phyloP scores from a whole-genome alignment of 768 basidiomycete genomes.

The Lactarius hatsudake region DNA sequence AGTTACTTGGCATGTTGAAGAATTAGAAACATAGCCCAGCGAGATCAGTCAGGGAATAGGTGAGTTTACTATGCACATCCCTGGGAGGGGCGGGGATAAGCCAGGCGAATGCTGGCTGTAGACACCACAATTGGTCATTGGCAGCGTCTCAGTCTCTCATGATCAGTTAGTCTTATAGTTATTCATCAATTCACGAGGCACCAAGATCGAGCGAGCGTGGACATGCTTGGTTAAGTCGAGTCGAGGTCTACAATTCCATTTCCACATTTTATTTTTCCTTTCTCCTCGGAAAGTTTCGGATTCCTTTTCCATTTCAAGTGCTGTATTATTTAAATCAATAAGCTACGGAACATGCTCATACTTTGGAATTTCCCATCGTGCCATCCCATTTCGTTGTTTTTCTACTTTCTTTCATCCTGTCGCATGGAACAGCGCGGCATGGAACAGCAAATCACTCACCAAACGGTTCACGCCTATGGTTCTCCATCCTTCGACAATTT shows the following conservation, averaged over 20 bases:
- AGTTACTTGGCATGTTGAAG: not conserved
- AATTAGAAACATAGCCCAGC: not conserved
- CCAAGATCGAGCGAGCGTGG: constrained; percentile 23
- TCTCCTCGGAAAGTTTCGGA: constrained; percentile 23
- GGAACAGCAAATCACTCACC: constrained; percentile 11
- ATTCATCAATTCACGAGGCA: constrained; percentile 26
- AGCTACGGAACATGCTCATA: constrained; percentile 6
- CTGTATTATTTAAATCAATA: constrained; percentile 26
- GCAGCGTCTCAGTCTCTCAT: constrained; percentile 15
- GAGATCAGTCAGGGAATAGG: not conserved
- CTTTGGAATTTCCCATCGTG: constrained; percentile 4
- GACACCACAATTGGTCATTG: constrained; percentile 11
- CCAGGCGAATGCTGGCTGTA: not conserved
- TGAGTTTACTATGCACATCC: not conserved
- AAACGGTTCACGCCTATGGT: constrained; percentile 2
- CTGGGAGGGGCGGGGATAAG: not conserved
- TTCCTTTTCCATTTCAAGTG: constrained; percentile 15
- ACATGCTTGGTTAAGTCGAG: constrained; percentile 17
- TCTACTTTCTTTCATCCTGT: not conserved
- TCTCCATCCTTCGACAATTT: constrained; percentile 3
- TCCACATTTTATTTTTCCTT: constrained; percentile 19
- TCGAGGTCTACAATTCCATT: constrained; percentile 19
- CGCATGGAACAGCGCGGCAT: constrained; percentile 15
- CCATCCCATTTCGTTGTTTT: constrained; percentile 4
- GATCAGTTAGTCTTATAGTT: not conserved